Evolutionary conservation across 495 filamentous ascomycete genomes (phyloP).

Genomic region (Hypoxylon lenormandii): DNA sequence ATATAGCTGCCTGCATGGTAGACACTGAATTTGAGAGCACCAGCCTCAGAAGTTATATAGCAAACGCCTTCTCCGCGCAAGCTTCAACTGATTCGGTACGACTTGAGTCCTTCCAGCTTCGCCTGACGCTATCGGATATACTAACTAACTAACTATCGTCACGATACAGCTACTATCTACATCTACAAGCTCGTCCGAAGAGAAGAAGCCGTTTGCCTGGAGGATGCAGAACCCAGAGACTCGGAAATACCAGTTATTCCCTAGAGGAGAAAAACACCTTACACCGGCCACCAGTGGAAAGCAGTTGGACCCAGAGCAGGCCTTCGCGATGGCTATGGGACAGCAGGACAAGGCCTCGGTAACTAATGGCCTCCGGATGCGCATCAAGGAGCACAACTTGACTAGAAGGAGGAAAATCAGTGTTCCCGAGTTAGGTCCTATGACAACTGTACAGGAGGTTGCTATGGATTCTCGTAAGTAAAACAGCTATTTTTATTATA

Average conservation of each 20-base stretch:
- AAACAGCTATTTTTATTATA: not conserved
- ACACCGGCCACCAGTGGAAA: slow-evolving; percentile 53
- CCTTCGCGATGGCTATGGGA: slow-evolving; percentile 60
- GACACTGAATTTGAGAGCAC: slow-evolving; percentile 53
- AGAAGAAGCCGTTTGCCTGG: slow-evolving; percentile 62
- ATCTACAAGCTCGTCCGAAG: slow-evolving; percentile 52
- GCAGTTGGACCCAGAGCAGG: slow-evolving; percentile 64
- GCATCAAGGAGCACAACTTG: slow-evolving; percentile 65
- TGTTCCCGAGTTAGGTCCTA: slow-evolving; percentile 72
- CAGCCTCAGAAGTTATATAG: slow-evolving; percentile 62
- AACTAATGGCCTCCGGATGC: slow-evolving; percentile 58
- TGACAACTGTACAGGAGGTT: slow-evolving; percentile 75
- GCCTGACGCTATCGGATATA: slow-evolving; percentile 35
- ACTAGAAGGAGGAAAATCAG: slow-evolving; percentile 70
- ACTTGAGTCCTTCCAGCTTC: slow-evolving; percentile 9
- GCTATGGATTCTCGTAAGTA: slow-evolving; percentile 80
- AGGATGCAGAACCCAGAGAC: slow-evolving; percentile 65
- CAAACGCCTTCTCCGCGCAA: slow-evolving; percentile 57
- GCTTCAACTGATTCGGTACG: slow-evolving; percentile 62
- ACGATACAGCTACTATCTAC: slow-evolving; percentile 41
- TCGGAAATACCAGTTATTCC: slow-evolving; percentile 67
- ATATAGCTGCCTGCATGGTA: slow-evolving; percentile 63
- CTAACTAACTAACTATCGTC: slow-evolving; percentile 39
- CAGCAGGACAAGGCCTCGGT: slow-evolving; percentile 60
- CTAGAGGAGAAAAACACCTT: slow-evolving; percentile 59